Evolutionary conservation across 108 stramenopile species (phyloP).

Genomic region (Nitzschia sp.): DNA sequence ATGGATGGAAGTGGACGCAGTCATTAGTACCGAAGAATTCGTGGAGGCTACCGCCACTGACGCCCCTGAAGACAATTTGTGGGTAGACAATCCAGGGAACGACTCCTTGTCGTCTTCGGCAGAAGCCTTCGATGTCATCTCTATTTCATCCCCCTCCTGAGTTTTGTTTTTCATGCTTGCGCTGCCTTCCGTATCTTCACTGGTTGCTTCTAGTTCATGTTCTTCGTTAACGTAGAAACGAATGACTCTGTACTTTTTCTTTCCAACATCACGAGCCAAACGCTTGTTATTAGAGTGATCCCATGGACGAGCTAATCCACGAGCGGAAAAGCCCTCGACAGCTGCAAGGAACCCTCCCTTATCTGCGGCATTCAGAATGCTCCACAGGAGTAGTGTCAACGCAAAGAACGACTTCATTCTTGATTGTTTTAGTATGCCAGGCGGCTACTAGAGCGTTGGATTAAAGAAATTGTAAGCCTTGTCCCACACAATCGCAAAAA

Average conservation of each 20-base stretch:
- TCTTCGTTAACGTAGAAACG: constrained; percentile 2
- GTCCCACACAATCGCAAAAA: too few species aligned
- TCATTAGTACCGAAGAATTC: not conserved
- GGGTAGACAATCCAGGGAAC: not conserved
- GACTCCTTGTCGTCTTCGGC: not conserved
- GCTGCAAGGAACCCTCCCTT: constrained; percentile 5
- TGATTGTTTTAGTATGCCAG: too few species aligned
- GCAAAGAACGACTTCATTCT: not conserved
- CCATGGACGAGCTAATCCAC: not conserved
- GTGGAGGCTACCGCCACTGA: not conserved
- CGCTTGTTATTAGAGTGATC: constrained; percentile 4
- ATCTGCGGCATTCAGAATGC: not conserved
- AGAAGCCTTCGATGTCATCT: not conserved
- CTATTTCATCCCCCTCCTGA: constrained; percentile 7
- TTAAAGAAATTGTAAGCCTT: too few species aligned
- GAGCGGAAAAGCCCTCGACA: constrained; percentile 7
- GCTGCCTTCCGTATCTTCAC: constrained; percentile 8
- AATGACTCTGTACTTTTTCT: not conserved
- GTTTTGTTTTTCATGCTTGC: not conserved
- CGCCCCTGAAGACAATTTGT: not conserved
- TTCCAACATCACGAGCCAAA: not conserved
- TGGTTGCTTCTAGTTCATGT: not conserved
- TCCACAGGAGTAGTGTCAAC: constrained; percentile 6
- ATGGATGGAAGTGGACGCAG: not conserved
- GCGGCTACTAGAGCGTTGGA: too few species aligned